Evolutionary conservation across 2,329 filamentous ascomycete genomes (phyloP).

Genomic region (Cadophora sp.): DNA sequence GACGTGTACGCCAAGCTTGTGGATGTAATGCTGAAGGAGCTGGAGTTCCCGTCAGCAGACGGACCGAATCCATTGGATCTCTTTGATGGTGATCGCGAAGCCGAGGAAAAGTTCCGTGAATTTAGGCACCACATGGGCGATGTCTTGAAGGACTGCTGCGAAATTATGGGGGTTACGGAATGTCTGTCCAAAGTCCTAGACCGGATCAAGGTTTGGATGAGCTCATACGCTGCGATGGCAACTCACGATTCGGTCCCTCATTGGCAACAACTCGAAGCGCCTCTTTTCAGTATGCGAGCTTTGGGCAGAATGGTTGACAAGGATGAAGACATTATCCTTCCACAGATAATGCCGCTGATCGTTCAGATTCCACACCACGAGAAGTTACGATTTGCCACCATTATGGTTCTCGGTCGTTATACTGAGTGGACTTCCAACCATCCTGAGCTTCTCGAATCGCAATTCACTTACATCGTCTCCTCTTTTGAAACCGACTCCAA

Average conservation of each 20-base stretch:
- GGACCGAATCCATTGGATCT: conserved; percentile 77
- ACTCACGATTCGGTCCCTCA: conserved; percentile 80
- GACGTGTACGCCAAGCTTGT: conserved; percentile 90
- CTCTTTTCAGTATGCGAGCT: conserved; percentile 91
- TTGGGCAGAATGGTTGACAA: conserved; percentile 96
- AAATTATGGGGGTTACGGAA: conserved; percentile 92
- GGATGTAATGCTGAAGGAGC: conserved; percentile 88
- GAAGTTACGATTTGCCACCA: conserved; percentile 97
- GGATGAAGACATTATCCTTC: conserved; percentile 85
- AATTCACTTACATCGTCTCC: conserved; percentile 94
- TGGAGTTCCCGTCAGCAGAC: conserved; percentile 82
- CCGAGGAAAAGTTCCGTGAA: conserved; percentile 95
- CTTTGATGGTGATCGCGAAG: conserved; percentile 94
- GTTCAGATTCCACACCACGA: conserved; percentile 95
- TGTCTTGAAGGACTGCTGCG: conserved; percentile 94
- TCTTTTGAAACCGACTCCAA: conserved; percentile 89
- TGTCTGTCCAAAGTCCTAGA: conserved; percentile 89
- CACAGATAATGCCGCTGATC: conserved; percentile 90
- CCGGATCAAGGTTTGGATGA: conserved; percentile 87
- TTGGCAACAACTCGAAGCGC: conserved; percentile 96
- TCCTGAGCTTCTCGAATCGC: conserved; percentile 87
- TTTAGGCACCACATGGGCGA: conserved; percentile 98
- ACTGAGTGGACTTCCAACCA: conserved; percentile 98
- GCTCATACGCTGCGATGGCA: conserved; percentile 78
- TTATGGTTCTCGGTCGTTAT: conserved; percentile 96